Percentiles rank a stretch among this genome's conserved stretches.
phyloP scores from a whole-genome alignment of 2,329 filamentous ascomycete species.

The Hypoxylon sp. region DNA sequence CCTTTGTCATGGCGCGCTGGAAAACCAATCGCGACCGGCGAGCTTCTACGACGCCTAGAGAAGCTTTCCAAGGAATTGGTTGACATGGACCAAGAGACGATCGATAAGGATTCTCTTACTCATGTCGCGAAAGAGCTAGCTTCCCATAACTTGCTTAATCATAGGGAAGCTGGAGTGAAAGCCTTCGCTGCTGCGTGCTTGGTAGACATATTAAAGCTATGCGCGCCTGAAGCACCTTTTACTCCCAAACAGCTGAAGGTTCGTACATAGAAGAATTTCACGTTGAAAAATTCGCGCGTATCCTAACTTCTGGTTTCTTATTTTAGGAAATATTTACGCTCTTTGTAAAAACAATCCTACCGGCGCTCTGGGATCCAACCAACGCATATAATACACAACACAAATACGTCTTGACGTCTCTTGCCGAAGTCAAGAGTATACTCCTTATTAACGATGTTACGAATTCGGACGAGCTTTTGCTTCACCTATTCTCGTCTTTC shows the following conservation, averaged over 20 bases:
- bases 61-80: conserved; percentile 82
- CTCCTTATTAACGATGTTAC: conserved; percentile 89
- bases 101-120: conserved; percentile 82
- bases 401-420: conserved; percentile 86
- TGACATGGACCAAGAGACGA: conserved; percentile 86
- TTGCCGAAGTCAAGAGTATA: conserved; percentile 94
- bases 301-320: conserved; percentile 35
- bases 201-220: conserved; percentile 91
- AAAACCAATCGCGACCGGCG: conserved; percentile 83
- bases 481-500: conserved; percentile 84
- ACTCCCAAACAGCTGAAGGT: conserved; percentile 91
- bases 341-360: conserved; percentile 83
- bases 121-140: conserved; percentile 87
- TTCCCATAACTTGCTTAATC: conserved; percentile 80
- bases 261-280: too few species aligned
- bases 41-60: conserved; percentile 83
- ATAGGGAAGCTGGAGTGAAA: conserved; percentile 93
- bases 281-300: too few species aligned
- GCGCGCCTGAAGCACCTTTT: conserved; percentile 94
- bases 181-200: conserved; percentile 89
- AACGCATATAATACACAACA: conserved; percentile 94
- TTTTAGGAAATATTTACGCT: conserved; percentile 88
- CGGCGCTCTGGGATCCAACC: conserved; percentile 83
- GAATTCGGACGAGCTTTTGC: conserved; percentile 78
- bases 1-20: conserved; percentile 91